Base-by-base conservation (phyloP, 2,329 filamentous ascomycete genomes). In the Monilinia vaccinii-corymbosi region DNA sequence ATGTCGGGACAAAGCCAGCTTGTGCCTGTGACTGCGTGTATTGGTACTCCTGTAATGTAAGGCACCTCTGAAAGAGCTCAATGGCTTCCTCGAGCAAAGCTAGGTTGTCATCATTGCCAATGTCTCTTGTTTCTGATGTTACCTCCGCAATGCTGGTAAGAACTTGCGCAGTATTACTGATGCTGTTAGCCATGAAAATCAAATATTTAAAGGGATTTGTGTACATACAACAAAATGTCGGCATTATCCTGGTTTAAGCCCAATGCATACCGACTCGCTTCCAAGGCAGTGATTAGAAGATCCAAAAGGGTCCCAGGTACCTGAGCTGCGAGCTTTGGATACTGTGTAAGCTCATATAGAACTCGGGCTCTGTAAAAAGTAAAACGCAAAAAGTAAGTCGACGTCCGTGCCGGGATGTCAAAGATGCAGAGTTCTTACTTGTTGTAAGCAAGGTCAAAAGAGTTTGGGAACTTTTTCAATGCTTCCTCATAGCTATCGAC, bases 401-500 rank as follows among this genome's bases (percentile, higher is more conserved):
- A 42, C 18, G 38, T 50, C 56, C 46, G 57, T 59, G n/a, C 50
- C 38, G n/a, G 11, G 11, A 28, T 23, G 46, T 21, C 6, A 21
- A 21, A 13, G 38, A 45, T 28, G 25, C 14, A 23, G 21, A 18
- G 38, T 21, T 21, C 79, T 66, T 72, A 86, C 82, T 88, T 89
- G 72, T 90, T 90, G 71, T 90, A 90, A 13, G 86, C 86, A 40
- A 90, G 76, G 72, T 90, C 87, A 72, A 89, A 86, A 23, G 79
- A 84, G 11, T 71, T 69, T 2, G 86, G 84, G 69, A 83, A 84
- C 62, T 77, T 81, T 52, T 75, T 74, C 36, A 90, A 70, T 14
- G 84, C 87, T 57, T 82, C 78, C 63, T 84, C 80, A 68, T 90
- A 91, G 48, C 79, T 77, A 56, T 87, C 80, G 56, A 89, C 79